Evolutionary conservation across 2,329 filamentous ascomycete species (phyloP), one percentile per base, ranked within the genome.

Genomic region (Lachnellula subtilissima): DNA sequence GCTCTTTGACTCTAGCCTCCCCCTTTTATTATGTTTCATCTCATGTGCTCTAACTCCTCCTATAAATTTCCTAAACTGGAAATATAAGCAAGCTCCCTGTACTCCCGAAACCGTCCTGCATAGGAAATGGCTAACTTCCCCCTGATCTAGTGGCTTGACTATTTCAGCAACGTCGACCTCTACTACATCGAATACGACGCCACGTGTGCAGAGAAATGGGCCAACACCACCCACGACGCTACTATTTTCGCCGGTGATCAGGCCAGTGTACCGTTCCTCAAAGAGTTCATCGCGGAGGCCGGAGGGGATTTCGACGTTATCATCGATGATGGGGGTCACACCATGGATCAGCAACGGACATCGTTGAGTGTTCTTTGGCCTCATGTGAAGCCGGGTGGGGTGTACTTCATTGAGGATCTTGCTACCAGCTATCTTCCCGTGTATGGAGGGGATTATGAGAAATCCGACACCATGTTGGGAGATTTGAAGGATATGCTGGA

Each of bases 161-260:
- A 71, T 54, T 70, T 76, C 39, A 65, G 71, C 1, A 52, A 70
- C 15, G 65, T 76, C 8, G 70, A 75, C 28, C 65, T 76, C 17
- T 75, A 75, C 59, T 74, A 72, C 55, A 74, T 76, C 55, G 74
- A 76, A 50, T 70, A 69, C 53, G 68, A 76, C 53, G 67, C 59
- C 8, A 61, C 56, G 3, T 76, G 74, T 52, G 73, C 69, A 4
- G 57, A 67, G 32, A 69, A 70, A 32, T 74, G 71, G 67, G 67
- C 69, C 5, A 56, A 65, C 48, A 69, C 72, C 22, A 72, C 66
- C 1, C 64, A 62, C 2, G 69, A 67, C 5, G 71, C 71, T 1
- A 74, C 71, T 25, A 71, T 76, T 42, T 74, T 71, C 58, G 62
- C 70, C 5, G 73, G 75, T 3, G 71, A 76, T 53, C 74, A 75